Evolutionary conservation across 1,284 basidiomycete genomes (phyloP), one percentile per base, ranked within the genome.

Genomic region (Xerocomus minutiporus): DNA sequence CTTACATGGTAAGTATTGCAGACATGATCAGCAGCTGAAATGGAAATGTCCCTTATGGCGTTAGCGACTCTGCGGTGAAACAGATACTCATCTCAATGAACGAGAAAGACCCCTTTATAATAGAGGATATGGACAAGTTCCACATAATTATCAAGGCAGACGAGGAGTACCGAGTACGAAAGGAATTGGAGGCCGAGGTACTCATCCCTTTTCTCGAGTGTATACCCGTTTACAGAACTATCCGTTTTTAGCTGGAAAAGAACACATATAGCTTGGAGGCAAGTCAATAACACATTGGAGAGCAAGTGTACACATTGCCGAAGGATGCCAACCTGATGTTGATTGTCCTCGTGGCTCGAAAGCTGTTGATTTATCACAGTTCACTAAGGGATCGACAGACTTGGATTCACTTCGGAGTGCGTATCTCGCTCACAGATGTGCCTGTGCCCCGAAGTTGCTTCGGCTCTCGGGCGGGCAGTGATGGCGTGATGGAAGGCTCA

Each of bases 61-160:
- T 20, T 62, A 93, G 92, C 64, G 91, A 94, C 67, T 83, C 91
- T 5, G 92, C 91, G 4, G 91, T 93, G 50, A 94, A 94, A 71
- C 91, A 94, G 67, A 93, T 94, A 51, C 77, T 93, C 28, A 76
- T 93, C 36, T 75, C 82, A 13, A 82, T 94, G 78, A 90, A 95
- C 68, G 88, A 92, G 69, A 83, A 79, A 61, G 72, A 79, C 13
- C 79, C 75, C 48, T 94, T 94, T 70, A 86, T 94, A 60, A 88
- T 93, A 53, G 86, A 93, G 63, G 92, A 95, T 61, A 68, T 94
- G 28, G 92, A 94, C 64, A 90, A 93, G 57, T 82, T 83, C 50
- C 91, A 93, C 69, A 65, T 94, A 1, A 81, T 94, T 44, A 87
- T 93, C 67, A 87, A 86, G 61, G 83, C 86, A 0, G 91, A 93